Conservation (phyloP, 352 stramenopile species). For the Pythium diclinum region DNA sequence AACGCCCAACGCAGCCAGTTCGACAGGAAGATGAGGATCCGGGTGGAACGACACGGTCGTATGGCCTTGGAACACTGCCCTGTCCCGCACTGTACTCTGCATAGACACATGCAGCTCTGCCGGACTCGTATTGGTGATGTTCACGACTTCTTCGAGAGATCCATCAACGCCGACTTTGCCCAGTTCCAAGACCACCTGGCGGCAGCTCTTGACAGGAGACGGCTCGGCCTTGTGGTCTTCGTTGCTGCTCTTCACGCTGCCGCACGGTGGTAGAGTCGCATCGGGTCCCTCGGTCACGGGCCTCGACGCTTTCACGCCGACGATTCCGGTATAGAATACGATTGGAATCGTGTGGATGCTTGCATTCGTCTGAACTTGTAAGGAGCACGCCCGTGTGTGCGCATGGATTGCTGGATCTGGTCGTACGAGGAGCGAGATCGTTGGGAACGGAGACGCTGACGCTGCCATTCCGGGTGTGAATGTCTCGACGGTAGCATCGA, state of each 20-base stretch:
- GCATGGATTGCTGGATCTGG: background rate
- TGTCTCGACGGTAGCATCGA: background rate
- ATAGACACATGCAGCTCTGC: slow-evolving; percentile 21
- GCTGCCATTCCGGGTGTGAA: background rate
- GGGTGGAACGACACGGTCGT: background rate
- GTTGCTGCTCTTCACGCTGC: background rate
- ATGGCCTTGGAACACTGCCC: background rate
- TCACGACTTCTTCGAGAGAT: slow-evolving; percentile 33
- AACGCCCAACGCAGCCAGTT: slow-evolving; percentile 5
- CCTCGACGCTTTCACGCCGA: background rate
- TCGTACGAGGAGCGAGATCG: background rate
- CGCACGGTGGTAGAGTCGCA: background rate
- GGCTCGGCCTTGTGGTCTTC: background rate
- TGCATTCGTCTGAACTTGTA: slow-evolving; percentile 22
- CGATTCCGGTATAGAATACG: slow-evolving; percentile 4
- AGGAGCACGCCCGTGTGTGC: slow-evolving; percentile 5
- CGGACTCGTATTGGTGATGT: slow-evolving; percentile 48
- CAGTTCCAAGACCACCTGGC: slow-evolving; percentile 42
- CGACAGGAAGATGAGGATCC: background rate
- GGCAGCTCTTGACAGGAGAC: slow-evolving; percentile 29
- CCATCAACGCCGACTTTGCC: slow-evolving; percentile 36
- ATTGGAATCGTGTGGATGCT: slow-evolving; percentile 21
- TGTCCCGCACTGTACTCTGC: background rate
- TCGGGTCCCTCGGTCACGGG: background rate
- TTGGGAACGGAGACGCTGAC: background rate